phyloP scores from a whole-genome alignment of 805 yeast genomes.

The Kodamaea laetipori region DNA sequence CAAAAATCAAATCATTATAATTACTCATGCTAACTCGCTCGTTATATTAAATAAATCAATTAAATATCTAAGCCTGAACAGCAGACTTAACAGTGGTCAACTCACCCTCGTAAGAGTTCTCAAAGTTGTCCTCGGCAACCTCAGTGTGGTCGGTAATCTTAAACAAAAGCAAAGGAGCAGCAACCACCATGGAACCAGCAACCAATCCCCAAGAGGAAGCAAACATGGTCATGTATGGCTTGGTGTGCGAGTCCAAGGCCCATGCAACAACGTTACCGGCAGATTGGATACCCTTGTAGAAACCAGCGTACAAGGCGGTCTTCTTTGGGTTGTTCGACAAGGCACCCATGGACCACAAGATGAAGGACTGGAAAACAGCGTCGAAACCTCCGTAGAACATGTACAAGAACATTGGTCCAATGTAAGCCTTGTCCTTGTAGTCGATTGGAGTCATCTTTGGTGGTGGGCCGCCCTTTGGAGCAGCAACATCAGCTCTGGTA shows the following conservation, averaged over 20 bases:
- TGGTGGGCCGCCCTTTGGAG: constrained; percentile 5
- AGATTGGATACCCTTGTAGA: constrained; percentile 64
- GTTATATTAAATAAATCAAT: background rate
- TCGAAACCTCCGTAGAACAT: constrained; percentile 63
- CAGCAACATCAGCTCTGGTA: constrained; percentile 39
- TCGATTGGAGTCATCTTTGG: constrained; percentile 37
- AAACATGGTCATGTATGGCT: constrained; percentile 44
- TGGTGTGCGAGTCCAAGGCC: constrained; percentile 51
- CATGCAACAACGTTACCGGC: constrained; percentile 66
- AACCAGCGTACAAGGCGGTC: constrained; percentile 58
- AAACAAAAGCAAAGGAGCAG: constrained; percentile 47
- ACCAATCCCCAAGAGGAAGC: constrained; percentile 51
- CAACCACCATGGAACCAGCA: constrained; percentile 50
- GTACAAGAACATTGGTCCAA: constrained; percentile 64
- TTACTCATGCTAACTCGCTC: background rate
- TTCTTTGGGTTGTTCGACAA: constrained; percentile 58
- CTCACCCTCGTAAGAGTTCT: constrained; percentile 24
- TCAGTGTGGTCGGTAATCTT: constrained; percentile 48
- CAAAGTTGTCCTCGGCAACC: constrained; percentile 33
- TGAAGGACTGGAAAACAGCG: constrained; percentile 60
- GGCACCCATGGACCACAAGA: constrained; percentile 62
- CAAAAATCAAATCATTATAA: background rate
- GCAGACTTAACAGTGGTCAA: constrained; percentile 27
- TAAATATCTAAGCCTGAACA: constrained; percentile 3
- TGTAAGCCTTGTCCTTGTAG: constrained; percentile 48